Conservation (phyloP, 495 filamentous ascomycete genomes). For the Xylaria palmicola region DNA sequence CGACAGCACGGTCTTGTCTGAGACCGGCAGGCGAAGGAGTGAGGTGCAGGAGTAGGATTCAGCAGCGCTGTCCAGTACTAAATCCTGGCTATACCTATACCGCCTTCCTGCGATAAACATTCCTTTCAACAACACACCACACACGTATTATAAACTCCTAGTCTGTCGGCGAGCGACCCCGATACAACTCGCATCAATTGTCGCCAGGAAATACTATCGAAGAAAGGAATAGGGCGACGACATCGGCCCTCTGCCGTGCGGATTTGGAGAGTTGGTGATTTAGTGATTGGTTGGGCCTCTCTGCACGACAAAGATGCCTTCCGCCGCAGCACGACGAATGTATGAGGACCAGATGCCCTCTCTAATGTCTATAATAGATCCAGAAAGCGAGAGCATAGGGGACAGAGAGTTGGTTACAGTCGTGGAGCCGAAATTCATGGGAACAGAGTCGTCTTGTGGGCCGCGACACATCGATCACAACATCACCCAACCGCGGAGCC, state of each 20-base stretch:
- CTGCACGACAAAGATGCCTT: constrained; percentile 49
- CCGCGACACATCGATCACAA: constrained; percentile 18
- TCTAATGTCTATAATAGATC: constrained; percentile 69
- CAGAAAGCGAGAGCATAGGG: constrained; percentile 46
- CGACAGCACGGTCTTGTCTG: constrained; percentile 11
- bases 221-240: not conserved
- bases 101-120: constrained; percentile 10
- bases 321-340: constrained; percentile 49
- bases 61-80: constrained; percentile 34
- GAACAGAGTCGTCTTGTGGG: constrained; percentile 35
- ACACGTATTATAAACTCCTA: not conserved
- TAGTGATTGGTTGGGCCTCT: not conserved
- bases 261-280: not conserved
- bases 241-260: not conserved
- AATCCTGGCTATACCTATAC: constrained; percentile 15
- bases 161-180: not conserved
- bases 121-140: not conserved
- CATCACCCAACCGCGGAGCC: constrained; percentile 22
- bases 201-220: not conserved
- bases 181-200: not conserved
- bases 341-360: constrained; percentile 69
- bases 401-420: constrained; percentile 44
- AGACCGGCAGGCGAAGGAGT: constrained; percentile 23
- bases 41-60: constrained; percentile 29
- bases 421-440: constrained; percentile 45